phyloP scores from a whole-genome alignment of 2,329 filamentous ascomycete genomes.

The Lithohypha guttulata region DNA sequence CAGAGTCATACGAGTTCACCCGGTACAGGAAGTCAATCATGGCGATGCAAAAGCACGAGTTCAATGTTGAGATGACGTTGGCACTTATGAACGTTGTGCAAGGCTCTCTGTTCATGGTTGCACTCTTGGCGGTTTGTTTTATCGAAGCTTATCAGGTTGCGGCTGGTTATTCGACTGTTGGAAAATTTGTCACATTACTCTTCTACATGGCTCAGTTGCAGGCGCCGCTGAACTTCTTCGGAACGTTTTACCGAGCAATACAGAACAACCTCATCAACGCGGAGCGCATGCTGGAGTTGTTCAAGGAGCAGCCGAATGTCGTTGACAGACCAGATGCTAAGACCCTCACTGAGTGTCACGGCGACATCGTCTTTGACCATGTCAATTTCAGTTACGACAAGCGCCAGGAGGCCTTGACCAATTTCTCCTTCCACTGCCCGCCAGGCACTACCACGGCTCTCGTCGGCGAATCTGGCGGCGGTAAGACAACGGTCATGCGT shows the following conservation, averaged over 20 bases:
- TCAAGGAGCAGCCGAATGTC: conserved; percentile 91
- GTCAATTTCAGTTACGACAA: conserved; percentile 86
- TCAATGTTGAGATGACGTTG: conserved; percentile 63
- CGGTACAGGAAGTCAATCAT: conserved; percentile 61
- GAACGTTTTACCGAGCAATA: conserved; percentile 89
- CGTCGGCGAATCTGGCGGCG: conserved; percentile 91
- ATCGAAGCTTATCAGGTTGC: conserved; percentile 69
- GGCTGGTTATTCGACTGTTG: conserved; percentile 52
- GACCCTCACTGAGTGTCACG: conserved; percentile 57
- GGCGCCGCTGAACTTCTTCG: conserved; percentile 74
- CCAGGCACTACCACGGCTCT: conserved; percentile 92
- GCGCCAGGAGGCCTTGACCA: conserved; percentile 72
- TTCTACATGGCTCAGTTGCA: conserved; percentile 73
- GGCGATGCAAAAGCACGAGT: conserved; percentile 63
- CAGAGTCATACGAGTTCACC: conserved; percentile 66
- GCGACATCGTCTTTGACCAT: conserved; percentile 75
- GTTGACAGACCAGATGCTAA: conserved; percentile 60
- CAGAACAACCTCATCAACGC: conserved; percentile 97
- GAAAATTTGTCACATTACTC: conserved; percentile 62
- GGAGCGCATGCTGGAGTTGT: conserved; percentile 85
- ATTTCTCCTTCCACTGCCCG: conserved; percentile 71
- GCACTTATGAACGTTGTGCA: conserved; percentile 74
- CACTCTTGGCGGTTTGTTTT: conserved; percentile 60
- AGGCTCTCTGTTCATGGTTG: conserved; percentile 68
- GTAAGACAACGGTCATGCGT: conserved; percentile 93